Base-by-base conservation (phyloP, 2,329 filamentous ascomycete genomes). In the Phyllosticta citribraziliensis region DNA sequence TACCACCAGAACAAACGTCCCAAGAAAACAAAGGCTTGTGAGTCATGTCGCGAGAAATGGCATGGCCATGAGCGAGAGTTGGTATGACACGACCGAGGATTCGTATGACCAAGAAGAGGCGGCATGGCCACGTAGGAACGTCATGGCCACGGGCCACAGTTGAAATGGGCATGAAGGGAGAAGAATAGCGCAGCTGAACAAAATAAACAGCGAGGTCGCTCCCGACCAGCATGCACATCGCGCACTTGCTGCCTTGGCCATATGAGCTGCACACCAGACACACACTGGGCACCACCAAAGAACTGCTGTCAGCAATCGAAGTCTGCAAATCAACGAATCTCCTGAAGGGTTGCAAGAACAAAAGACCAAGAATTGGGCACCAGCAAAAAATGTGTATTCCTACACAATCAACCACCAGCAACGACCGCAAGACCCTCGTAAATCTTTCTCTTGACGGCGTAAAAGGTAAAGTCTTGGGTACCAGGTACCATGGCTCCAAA, bases 341-440 rank as follows among this genome's bases (percentile, higher is more conserved):
- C 22, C 24, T 19, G n/a, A 59, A 19, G 12, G 25, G 52, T 27
- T 52, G 22, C 53, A 9, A 54, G 14, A 27, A 19, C 4, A 24
- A 57, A 51, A 20, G 24, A 40, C 50, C 24, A 52, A 25, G 47
- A 58, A 17, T 14, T 24, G 25, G 35, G n/a, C 50, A 33, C 50
- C 35, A 20, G 50, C 57, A 52, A 35, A 47, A 47, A 58, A 47
- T n/a, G 25, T 14, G 20, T 20, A 9, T 27, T 52, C 17, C 19
- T 59, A 56, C 30, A 14, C 5, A 40, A 33, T 30, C n/a, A 53
- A 50, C 81, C 83, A 54, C 89, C 89, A 17, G 88, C 88, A 66
- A 99, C 92, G 63, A 97, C 90, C 35, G 94, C 94, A 71, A 99
- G 75, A 9, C 91, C 92, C 67, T 96, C 90, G 72, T 99, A 99